Evolutionary conservation across 2,329 filamentous ascomycete genomes (phyloP).

Genomic region (Rugonectria rugulosa): DNA sequence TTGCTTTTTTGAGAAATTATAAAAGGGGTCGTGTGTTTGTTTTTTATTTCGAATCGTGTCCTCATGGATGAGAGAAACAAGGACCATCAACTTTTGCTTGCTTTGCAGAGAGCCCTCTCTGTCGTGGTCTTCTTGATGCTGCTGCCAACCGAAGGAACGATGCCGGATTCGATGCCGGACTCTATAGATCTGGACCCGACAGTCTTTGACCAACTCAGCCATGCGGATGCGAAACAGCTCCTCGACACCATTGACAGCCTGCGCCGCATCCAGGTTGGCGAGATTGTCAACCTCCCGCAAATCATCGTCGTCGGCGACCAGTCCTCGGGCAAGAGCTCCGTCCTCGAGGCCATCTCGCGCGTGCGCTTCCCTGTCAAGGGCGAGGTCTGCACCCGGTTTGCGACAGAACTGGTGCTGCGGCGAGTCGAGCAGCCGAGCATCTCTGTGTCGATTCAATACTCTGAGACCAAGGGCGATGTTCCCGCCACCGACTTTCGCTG

Average conservation of each 20-base stretch:
- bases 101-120: neutral
- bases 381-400: constrained; percentile 68
- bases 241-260: constrained; percentile 17
- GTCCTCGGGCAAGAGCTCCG: constrained; percentile 69
- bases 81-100: neutral
- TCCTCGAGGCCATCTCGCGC: constrained; percentile 69
- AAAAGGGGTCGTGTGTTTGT: neutral
- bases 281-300: constrained; percentile 50
- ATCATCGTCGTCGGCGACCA: constrained; percentile 69
- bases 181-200: constrained; percentile 11
- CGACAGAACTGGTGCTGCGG: constrained; percentile 67
- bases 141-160: neutral
- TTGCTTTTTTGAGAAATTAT: constrained; percentile 1
- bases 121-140: neutral
- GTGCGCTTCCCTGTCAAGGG: constrained; percentile 66
- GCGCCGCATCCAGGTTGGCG: constrained; percentile 27
- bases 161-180: constrained; percentile 11
- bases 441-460: constrained; percentile 30
- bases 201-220: constrained; percentile 17
- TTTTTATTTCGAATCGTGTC: neutral
- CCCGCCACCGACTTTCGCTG: constrained; percentile 5
- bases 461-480: neutral
- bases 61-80: neutral
- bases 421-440: constrained; percentile 45
- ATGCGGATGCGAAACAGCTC: constrained; percentile 13